phyloP scores from a whole-genome alignment of 2,329 filamentous ascomycete species.

The Bipolaris bicolor region DNA sequence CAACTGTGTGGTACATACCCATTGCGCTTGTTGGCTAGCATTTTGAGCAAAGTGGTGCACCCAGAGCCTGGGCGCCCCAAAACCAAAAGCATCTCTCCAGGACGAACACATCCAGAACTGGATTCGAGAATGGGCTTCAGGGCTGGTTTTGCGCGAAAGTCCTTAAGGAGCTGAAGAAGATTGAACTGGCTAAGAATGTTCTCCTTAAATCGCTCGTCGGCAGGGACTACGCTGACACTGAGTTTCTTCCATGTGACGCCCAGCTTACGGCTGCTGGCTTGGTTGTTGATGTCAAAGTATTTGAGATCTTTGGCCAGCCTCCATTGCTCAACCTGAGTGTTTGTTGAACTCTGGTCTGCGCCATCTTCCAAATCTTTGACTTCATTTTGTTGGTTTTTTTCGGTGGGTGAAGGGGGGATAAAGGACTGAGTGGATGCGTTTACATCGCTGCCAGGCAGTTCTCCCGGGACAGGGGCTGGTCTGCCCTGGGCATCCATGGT shows the following conservation, averaged over 20 bases:
- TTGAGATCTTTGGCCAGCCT: slow-evolving; percentile 30
- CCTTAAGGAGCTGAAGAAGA: slow-evolving; percentile 49
- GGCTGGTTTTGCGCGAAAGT: slow-evolving; percentile 55
- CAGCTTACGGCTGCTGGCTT: slow-evolving; percentile 18
- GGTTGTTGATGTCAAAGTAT: slow-evolving; percentile 24
- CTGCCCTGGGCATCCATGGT: slow-evolving; percentile 1
- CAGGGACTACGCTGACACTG: slow-evolving; percentile 71
- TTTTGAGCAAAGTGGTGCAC: slow-evolving; percentile 69
- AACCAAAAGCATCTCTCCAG: slow-evolving; percentile 75
- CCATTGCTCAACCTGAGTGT: slow-evolving; percentile 31
- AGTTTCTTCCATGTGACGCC: slow-evolving; percentile 77
- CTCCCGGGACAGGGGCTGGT: not conserved
- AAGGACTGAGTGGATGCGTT: not conserved
- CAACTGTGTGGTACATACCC: slow-evolving; percentile 59
- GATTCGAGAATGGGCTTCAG: slow-evolving; percentile 66
- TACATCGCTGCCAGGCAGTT: not conserved
- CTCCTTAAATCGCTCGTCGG: slow-evolving; percentile 68
- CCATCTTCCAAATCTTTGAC: slow-evolving; percentile 2
- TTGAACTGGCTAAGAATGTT: slow-evolving; percentile 59
- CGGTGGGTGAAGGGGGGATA: not conserved
- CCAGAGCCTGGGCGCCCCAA: slow-evolving; percentile 65
- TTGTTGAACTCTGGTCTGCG: slow-evolving; percentile 17
- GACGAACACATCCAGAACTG: slow-evolving; percentile 68
- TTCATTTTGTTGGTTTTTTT: not conserved
- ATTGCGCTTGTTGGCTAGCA: slow-evolving; percentile 56